Evolutionary conservation across 2,329 filamentous ascomycete species (phyloP), one percentile per base, ranked within the genome.

Genomic region (Epichloe festucae): DNA sequence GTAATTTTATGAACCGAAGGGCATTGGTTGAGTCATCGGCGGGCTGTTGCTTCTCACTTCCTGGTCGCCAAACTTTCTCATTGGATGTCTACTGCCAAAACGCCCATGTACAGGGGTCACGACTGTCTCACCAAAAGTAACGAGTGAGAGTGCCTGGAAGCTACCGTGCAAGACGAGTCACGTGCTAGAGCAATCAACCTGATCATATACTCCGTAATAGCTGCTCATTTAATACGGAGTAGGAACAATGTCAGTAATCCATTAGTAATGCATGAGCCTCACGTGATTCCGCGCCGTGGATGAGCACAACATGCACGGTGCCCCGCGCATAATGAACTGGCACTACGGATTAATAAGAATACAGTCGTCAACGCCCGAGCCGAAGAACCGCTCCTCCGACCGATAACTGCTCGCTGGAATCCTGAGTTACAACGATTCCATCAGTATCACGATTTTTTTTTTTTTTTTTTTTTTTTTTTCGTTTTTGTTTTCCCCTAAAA

Each of bases 211-310:
- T 17, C 17, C 17, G 17, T 17, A 21, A 21, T 19, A 27, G 23
- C 23, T 27, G 23, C 23, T 27, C 3, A 27, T 31, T 31, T 11
- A 17, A 17, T 17, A 17, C 17, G 17, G 17, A 17, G 17, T 17
- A 11, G 27, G 8, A 31, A 11, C 31, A 31, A 4, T 31, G 31
- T 11, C 17, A 17, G 27, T 10, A 12, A 42, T 45, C 42, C 48
- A 51, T 54, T 52, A 49, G 53, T 52, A 45, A 59, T 50, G 19
- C 49, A 51, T 23, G 11, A 23, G 48, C 23, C 46, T 49, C 57
- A 60, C 58, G 58, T 60, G 58, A 59, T 48, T 49, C 12, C 58
- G 58, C 57, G 57, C 53, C 55, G 53, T 34, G 39, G 10, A 21
- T 44, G 27, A 41, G 42, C 48, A 51, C 48, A 48, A 17, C 36